These are phyloP conservation scores for Fusarium vanettenii DNA, from an alignment of 2,329 filamentous ascomycete genomes.

Conservation along the genomic window DNA sequence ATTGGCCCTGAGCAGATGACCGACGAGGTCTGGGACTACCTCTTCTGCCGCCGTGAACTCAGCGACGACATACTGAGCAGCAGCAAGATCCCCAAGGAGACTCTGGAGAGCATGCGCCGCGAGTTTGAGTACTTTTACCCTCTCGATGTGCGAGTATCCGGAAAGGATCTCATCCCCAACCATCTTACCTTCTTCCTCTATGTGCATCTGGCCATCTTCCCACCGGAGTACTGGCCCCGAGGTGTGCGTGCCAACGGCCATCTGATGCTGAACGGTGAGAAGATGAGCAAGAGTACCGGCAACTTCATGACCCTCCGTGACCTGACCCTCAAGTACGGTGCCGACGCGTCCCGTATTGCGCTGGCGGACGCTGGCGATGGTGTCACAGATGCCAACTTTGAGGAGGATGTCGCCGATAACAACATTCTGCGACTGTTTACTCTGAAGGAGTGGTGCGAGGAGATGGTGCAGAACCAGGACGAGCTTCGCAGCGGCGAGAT, in stretches of 20 bases:
- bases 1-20: slow-evolving; percentile 88
- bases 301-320: slow-evolving; percentile 96
- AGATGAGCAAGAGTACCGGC: slow-evolving; percentile 98
- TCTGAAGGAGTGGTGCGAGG: slow-evolving; percentile 92
- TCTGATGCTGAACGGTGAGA: slow-evolving; percentile 93
- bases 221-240: slow-evolving; percentile 87
- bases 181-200: slow-evolving; percentile 97
- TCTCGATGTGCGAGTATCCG: slow-evolving; percentile 85
- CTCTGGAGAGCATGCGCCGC: slow-evolving; percentile 82
- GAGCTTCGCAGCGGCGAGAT: slow-evolving; percentile 79
- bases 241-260: slow-evolving; percentile 92
- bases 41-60: slow-evolving; percentile 83
- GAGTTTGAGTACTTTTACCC: slow-evolving; percentile 99
- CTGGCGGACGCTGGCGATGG: slow-evolving; percentile 95
- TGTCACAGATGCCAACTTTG: slow-evolving; percentile 96
- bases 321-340: slow-evolving; percentile 90
- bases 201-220: slow-evolving; percentile 91
- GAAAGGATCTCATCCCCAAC: slow-evolving; percentile 93
- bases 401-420: slow-evolving; percentile 92
- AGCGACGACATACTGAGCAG: slow-evolving; percentile 72
- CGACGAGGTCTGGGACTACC: slow-evolving; percentile 96
- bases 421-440: slow-evolving; percentile 87
- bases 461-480: slow-evolving; percentile 77
- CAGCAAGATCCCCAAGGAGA: slow-evolving; percentile 78
- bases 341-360: slow-evolving; percentile 90